Conservation (phyloP, 2,329 filamentous ascomycete genomes). For the Bipolaris zeicola region DNA sequence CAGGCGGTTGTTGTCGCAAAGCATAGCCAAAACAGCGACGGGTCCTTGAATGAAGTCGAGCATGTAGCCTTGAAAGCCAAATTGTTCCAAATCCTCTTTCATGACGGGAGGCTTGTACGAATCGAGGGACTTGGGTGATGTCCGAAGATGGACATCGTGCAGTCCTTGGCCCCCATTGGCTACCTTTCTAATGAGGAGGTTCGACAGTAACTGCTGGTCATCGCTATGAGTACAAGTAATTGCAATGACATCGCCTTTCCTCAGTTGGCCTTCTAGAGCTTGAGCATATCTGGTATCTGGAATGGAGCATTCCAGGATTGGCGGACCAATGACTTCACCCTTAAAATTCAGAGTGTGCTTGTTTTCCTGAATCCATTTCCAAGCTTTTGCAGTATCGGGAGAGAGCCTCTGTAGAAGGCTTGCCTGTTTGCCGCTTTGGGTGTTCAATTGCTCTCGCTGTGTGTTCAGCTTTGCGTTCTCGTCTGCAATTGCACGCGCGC, state of each 20-base stretch:
- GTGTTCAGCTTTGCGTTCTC: slow-evolving; percentile 37
- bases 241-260: slow-evolving; percentile 59
- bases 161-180: slow-evolving; percentile 59
- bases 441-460: slow-evolving; percentile 30
- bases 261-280: slow-evolving; percentile 63
- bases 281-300: slow-evolving; percentile 71
- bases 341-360: slow-evolving; percentile 64
- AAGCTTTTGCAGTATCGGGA: slow-evolving; percentile 70
- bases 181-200: slow-evolving; percentile 62
- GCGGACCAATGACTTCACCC: slow-evolving; percentile 78
- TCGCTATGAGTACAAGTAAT: slow-evolving; percentile 77
- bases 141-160: slow-evolving; percentile 73
- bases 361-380: slow-evolving; percentile 82
- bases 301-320: slow-evolving; percentile 78
- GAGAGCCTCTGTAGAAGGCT: slow-evolving; percentile 67
- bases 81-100: slow-evolving; percentile 59
- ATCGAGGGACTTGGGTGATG: slow-evolving; percentile 60
- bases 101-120: slow-evolving; percentile 63
- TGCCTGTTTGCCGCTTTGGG: slow-evolving; percentile 49
- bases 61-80: slow-evolving; percentile 79
- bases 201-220: slow-evolving; percentile 76
- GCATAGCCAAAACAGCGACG: slow-evolving; percentile 81
- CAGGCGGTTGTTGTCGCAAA: slow-evolving; percentile 75
- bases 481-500: slow-evolving; percentile 14
- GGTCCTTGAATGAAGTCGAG: slow-evolving; percentile 82